These are phyloP conservation scores for Mortierella sp. DNA, from an alignment of 371 early-diverging fungal genomes.

Conservation along the genomic window DNA sequence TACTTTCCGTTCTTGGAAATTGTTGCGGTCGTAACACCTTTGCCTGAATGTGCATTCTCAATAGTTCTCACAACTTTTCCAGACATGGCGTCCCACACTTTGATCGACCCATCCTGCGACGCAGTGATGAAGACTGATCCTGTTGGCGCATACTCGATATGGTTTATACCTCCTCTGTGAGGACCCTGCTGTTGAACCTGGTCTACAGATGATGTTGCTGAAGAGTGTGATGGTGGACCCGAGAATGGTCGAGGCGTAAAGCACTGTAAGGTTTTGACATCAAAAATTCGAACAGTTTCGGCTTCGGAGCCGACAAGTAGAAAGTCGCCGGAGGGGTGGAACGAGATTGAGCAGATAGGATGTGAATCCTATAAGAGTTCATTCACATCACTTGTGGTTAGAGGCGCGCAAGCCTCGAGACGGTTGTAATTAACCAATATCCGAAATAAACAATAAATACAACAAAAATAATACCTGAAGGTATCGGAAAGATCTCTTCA, in stretches of 20 bases:
- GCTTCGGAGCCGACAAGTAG: slow-evolving; percentile 75
- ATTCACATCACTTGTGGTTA: background rate
- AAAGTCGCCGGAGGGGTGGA: slow-evolving; percentile 54
- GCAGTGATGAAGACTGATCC: slow-evolving; percentile 83
- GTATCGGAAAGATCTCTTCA: slow-evolving; percentile 88
- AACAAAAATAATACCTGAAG: slow-evolving; percentile 67
- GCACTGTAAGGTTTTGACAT: slow-evolving; percentile 85
- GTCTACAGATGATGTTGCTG: slow-evolving; percentile 3
- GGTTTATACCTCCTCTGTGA: slow-evolving; percentile 77
- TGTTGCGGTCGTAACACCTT: slow-evolving; percentile 77
- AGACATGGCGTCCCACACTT: slow-evolving; percentile 87
- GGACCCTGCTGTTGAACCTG: slow-evolving; percentile 57
- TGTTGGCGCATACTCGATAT: slow-evolving; percentile 79
- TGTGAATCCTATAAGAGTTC: slow-evolving; percentile 30
- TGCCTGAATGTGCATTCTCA: slow-evolving; percentile 80
- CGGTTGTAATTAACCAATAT: background rate
- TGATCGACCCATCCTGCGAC: slow-evolving; percentile 88
- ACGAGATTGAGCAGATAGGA: slow-evolving; percentile 43
- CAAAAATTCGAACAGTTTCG: slow-evolving; percentile 84
- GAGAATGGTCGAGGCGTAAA: slow-evolving; percentile 69
- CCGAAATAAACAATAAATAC: background rate
- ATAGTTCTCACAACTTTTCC: slow-evolving; percentile 81
- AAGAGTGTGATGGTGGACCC: slow-evolving; percentile 28
- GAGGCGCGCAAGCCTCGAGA: too few species aligned
- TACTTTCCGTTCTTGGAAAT: slow-evolving; percentile 84